Evolutionary conservation across 768 basidiomycete genomes (phyloP).

Genomic region (Leccinum longicurvipes): DNA sequence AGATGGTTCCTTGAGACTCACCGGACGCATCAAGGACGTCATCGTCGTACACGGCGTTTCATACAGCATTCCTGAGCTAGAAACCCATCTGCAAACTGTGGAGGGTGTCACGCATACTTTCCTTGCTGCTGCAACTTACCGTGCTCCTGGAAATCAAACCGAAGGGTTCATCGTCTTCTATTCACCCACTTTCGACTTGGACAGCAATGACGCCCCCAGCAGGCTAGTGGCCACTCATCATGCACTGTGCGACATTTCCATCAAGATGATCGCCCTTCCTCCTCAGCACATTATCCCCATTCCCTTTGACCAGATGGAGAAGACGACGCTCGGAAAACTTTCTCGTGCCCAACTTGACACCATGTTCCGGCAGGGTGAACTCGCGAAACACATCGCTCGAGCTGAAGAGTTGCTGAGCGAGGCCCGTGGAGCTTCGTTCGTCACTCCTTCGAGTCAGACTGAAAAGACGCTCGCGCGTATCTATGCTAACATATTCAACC

Average conservation of each 20-base stretch:
- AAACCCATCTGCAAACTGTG: background rate
- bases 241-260: background rate
- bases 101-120: background rate
- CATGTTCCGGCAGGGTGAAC: background rate
- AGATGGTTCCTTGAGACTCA: slow-evolving; percentile 30
- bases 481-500: background rate
- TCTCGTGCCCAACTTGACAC: background rate
- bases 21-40: slow-evolving; percentile 27
- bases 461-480: background rate
- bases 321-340: background rate
- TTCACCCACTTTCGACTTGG: background rate
- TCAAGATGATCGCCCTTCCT: background rate
- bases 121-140: background rate
- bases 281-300: background rate
- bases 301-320: background rate
- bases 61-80: background rate
- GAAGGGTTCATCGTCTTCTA: background rate
- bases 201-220: background rate
- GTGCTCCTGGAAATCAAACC: background rate
- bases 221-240: background rate
- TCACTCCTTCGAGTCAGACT: background rate
- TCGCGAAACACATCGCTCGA: background rate
- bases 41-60: slow-evolving; percentile 33
- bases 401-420: background rate
- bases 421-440: background rate